Evolutionary conservation across 225 moss, liverwort and hornwort genomes (phyloP), one percentile per base, ranked within the genome.

Genomic region (Neckera pumila): DNA sequence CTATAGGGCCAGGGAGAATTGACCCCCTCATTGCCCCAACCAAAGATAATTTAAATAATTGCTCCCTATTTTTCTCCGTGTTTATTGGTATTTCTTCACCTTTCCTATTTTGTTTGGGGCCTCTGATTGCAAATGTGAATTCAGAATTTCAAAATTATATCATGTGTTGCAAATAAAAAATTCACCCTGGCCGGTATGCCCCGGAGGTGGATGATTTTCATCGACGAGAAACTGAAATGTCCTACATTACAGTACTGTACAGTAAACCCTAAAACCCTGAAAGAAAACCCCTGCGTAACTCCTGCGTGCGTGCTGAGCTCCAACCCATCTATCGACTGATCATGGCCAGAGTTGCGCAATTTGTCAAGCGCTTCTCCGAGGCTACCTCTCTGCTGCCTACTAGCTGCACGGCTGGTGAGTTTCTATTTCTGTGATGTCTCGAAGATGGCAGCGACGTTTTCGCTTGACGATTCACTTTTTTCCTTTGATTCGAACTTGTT

Each of bases 321-420:
- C 43, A 40, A 36, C 38, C 84, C 28, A 49, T 71, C 27, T 4
- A 60, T 33, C 31, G 70, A 53, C 30, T 56, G 78, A 87, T 58
- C 78, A 91, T 92, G 89, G 89, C 89, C 72, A 82, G 85, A 83
- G 87, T 87, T 82, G 91, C 87, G 51, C 84, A 93, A 40, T 73
- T 90, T 60, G 77, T 79, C 22, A 89, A 82, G 84, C 93, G 91
- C 76, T 83, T 91, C 81, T 88, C 84, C 27, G 89, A 89, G 58
- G 83, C 84, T 69, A 79, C 88, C 12, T 91, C 89, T 60, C 34
- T 83, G 34, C 79, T 92, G 75, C 80, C 80, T 47, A 75, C 76
- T 9, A 90, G 89, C 77, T 76, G 63, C 65, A 78, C 81, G 47
- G 38, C 85, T 40, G 91, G 93, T 91, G 31, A 6, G 76, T 79